These are phyloP conservation scores for Spiraea crenata DNA, from an alignment of 331 rosid genomes.

Conservation along the genomic window DNA sequence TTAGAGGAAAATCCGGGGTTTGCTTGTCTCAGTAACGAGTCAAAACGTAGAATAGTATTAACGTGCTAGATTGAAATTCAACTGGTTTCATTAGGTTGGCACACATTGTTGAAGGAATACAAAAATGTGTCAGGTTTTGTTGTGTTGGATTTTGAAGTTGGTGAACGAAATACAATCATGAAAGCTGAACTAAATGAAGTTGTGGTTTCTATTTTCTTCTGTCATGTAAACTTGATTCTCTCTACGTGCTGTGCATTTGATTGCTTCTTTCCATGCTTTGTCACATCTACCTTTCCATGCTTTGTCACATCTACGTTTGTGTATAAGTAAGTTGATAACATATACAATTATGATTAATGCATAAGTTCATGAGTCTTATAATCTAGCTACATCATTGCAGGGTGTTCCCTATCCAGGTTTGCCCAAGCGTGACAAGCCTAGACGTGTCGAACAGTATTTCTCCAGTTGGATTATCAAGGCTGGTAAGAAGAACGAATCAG, in stretches of 20 bases:
- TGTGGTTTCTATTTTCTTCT: background rate
- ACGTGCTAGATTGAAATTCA: background rate
- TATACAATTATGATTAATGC: background rate
- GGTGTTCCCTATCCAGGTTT: constrained; percentile 74
- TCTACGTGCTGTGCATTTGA: background rate
- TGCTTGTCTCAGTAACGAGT: background rate
- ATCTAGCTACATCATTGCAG: constrained; percentile 47
- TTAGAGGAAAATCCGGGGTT: background rate
- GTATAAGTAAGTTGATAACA: background rate
- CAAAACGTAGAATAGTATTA: background rate
- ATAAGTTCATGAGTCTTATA: constrained; percentile 12
- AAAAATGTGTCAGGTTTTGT: background rate
- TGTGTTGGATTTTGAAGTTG: background rate
- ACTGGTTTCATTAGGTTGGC: background rate
- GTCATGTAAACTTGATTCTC: background rate
- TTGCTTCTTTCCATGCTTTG: background rate
- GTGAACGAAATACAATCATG: background rate
- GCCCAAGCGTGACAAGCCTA: constrained; percentile 91
- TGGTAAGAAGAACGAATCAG: constrained; percentile 46
- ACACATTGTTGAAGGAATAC: background rate
- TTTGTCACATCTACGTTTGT: too few relatives aligned
- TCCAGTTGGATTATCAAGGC: constrained; percentile 94
- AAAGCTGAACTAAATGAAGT: background rate
- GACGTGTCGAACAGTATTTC: constrained; percentile 85
- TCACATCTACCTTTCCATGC: too few relatives aligned